Evolutionary conservation across 371 early-diverging fungal species (phyloP).

Genomic region (Apophysomyces ossiformis): DNA sequence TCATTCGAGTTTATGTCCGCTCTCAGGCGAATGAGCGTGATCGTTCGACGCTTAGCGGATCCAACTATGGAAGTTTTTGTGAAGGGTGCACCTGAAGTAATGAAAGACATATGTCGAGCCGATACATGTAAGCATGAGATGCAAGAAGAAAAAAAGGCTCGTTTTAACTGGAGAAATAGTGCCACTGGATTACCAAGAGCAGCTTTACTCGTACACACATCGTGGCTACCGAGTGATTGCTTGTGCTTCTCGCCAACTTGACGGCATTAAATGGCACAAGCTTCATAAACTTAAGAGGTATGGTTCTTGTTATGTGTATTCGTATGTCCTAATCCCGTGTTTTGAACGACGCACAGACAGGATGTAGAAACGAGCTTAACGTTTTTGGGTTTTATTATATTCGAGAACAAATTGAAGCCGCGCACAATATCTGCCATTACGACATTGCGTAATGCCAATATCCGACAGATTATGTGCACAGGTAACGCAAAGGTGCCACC

Average conservation of each 20-base stretch:
- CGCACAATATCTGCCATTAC: constrained; percentile 84
- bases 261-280: constrained; percentile 75
- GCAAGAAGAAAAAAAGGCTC: constrained; percentile 14
- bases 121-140: constrained; percentile 55
- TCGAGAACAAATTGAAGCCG: constrained; percentile 98
- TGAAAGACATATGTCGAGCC: constrained; percentile 83
- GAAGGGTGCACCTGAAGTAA: constrained; percentile 97
- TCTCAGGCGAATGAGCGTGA: constrained; percentile 94
- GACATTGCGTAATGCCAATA: constrained; percentile 85
- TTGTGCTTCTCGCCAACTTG: constrained; percentile 79
- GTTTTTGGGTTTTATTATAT: constrained; percentile 97
- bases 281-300: constrained; percentile 76
- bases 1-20: constrained; percentile 96
- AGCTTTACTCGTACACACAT: constrained; percentile 86
- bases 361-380: constrained; percentile 86
- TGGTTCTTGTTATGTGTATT: background rate
- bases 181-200: constrained; percentile 83
- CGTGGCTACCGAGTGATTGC: constrained; percentile 97
- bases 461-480: constrained; percentile 98
- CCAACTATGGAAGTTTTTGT: constrained; percentile 87
- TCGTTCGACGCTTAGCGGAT: constrained; percentile 76
- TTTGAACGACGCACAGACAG: constrained; percentile 53
- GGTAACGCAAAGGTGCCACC: constrained; percentile 43
- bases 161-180: constrained; percentile 42
- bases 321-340: background rate